Percentiles rank a stretch among this genome's conserved stretches.
These are phyloP conservation scores for Gymnopus androsaceus DNA, from an alignment of 1,284 basidiomycete species.

Conservation along the genomic window DNA sequence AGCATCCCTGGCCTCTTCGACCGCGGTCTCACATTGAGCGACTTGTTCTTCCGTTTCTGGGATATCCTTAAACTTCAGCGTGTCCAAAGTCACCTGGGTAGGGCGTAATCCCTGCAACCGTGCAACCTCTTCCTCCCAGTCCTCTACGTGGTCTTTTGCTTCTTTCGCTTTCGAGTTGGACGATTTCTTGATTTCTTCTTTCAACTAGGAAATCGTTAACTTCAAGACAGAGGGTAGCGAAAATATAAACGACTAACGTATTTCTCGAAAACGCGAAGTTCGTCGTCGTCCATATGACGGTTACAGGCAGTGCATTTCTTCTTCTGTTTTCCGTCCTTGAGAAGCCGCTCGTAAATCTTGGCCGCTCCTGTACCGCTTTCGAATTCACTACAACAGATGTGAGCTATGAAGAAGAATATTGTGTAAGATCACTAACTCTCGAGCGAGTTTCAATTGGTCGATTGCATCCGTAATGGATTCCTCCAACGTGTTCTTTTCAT, in stretches of 20 bases:
- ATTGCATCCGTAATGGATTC: constrained; percentile 60
- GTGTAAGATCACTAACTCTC: constrained; percentile 56
- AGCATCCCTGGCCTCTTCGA: constrained; percentile 50
- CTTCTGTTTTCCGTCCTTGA: constrained; percentile 61
- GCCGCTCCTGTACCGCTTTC: constrained; percentile 41
- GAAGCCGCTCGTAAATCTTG: constrained; percentile 65
- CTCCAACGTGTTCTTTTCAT: constrained; percentile 43
- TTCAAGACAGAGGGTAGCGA: not conserved
- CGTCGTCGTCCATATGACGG: constrained; percentile 64
- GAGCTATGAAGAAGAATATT: not conserved
- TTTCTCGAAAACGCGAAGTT: constrained; percentile 66
- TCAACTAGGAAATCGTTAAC: constrained; percentile 41
- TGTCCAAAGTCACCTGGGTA: constrained; percentile 50
- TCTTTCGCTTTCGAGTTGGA: constrained; percentile 43
- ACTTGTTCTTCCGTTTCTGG: constrained; percentile 70
- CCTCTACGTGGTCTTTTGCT: constrained; percentile 52
- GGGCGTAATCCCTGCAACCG: constrained; percentile 62
- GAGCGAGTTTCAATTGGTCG: constrained; percentile 52
- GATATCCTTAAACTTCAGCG: constrained; percentile 62
- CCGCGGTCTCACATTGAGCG: constrained; percentile 51
- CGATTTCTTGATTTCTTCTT: constrained; percentile 54
- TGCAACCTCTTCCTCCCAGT: constrained; percentile 65
- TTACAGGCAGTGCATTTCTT: constrained; percentile 80
- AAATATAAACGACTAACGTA: constrained; percentile 47
- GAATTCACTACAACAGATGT: constrained; percentile 21